phyloP scores from a whole-genome alignment of 176 grass and related monocot species.

The barley (Hordeum vulgare) region MorexV3_pseudomolecules_assembly NC_058519.1:627452153-627452652 shows the following conservation, averaged over 20 bases:
- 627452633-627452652: not conserved
- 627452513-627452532: no score
- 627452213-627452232: slow-evolving; percentile 60
- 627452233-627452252: no score
- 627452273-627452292: slow-evolving; percentile 50
- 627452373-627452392: not conserved
- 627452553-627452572: not conserved
- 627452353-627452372: not conserved
- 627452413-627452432: not conserved
- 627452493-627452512: not conserved
- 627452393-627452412: not conserved
- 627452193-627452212: slow-evolving; percentile 78
- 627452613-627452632: not conserved
- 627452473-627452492: not conserved
- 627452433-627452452: not conserved
- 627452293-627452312: slow-evolving; percentile 78
- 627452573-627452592: not conserved
- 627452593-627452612: not conserved
- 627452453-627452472: not conserved
- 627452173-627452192: slow-evolving; percentile 12
- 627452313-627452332: slow-evolving; percentile 58
- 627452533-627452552: not conserved
- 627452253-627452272: no score
- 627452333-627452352: slow-evolving; percentile 14
- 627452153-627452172: not conserved